Evolutionary conservation across 75 land plant genomes (phyloP).

Genomic region (Sequoiadendron giganteum): DNA sequence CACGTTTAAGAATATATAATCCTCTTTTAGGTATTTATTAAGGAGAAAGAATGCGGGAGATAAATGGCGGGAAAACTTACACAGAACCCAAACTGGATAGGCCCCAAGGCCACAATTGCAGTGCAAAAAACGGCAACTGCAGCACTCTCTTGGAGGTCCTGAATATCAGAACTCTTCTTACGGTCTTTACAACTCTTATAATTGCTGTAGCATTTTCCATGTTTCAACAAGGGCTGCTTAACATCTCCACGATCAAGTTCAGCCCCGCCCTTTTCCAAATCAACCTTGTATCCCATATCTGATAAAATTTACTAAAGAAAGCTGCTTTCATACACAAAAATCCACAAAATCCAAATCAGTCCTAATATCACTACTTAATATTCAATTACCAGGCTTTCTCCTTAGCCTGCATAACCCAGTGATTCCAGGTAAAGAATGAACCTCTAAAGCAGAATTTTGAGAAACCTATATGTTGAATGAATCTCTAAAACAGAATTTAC

Average conservation of each 20-base stretch:
- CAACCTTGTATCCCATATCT: not conserved
- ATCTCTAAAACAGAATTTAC: not conserved
- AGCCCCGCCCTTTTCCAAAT: not conserved
- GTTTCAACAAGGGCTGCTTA: not conserved
- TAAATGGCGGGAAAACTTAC: not conserved
- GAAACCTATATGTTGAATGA: not conserved
- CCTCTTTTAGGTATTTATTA: not conserved
- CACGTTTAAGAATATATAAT: not conserved
- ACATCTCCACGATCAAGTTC: not conserved
- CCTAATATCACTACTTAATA: not conserved
- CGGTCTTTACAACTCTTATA: not conserved
- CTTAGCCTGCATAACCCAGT: not conserved
- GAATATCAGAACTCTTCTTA: not conserved
- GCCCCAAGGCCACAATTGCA: conserved; percentile 7
- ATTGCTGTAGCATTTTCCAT: not conserved
- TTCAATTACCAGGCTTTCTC: not conserved
- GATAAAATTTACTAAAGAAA: not conserved
- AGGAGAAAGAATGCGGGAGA: not conserved
- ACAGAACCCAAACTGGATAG: not conserved
- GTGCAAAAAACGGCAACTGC: not conserved
- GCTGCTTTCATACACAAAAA: not conserved
- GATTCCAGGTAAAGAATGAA: not conserved
- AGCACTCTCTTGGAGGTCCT: not conserved
- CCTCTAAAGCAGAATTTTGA: not conserved
- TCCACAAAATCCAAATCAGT: not conserved